Evolutionary conservation across 2,329 filamentous ascomycete species (phyloP).

Genomic region (Colletotrichum sp.): DNA sequence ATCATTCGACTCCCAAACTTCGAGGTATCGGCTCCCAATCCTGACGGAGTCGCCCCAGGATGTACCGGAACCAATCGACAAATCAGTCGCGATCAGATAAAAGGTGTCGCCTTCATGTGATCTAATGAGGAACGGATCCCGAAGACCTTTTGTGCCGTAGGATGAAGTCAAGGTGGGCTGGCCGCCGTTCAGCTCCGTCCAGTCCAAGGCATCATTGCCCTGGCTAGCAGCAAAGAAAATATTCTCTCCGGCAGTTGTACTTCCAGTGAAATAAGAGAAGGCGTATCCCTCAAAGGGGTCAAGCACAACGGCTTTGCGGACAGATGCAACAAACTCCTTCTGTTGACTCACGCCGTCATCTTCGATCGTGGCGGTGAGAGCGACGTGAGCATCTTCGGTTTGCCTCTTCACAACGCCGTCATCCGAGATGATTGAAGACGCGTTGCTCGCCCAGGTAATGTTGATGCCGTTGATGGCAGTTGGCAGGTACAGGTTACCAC

Average conservation of each 20-base stretch:
- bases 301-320: constrained; percentile 34
- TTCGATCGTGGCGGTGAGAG: constrained; percentile 39
- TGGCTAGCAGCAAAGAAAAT: constrained; percentile 57
- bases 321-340: constrained; percentile 37
- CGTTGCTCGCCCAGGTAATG: constrained; percentile 41
- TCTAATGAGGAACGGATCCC: constrained; percentile 59
- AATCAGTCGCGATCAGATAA: constrained; percentile 56
- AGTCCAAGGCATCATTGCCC: constrained; percentile 56
- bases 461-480: constrained; percentile 29
- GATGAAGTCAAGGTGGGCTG: constrained; percentile 50
- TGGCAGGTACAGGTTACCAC: constrained; percentile 43
- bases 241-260: constrained; percentile 50
- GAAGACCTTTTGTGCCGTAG: constrained; percentile 52
- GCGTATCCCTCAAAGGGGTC: constrained; percentile 50
- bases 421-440: constrained; percentile 35
- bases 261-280: constrained; percentile 57
- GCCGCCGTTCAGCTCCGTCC: constrained; percentile 54
- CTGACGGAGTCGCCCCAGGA: constrained; percentile 54
- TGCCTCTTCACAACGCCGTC: constrained; percentile 42
- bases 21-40: constrained; percentile 53
- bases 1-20: constrained; percentile 58
- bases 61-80: constrained; percentile 59
- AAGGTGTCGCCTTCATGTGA: constrained; percentile 56
- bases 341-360: constrained; percentile 23
- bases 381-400: constrained; percentile 28